These are phyloP conservation scores for Microcyclospora tardicrescens DNA, from an alignment of 2,329 filamentous ascomycete species.

Conservation along the genomic window DNA sequence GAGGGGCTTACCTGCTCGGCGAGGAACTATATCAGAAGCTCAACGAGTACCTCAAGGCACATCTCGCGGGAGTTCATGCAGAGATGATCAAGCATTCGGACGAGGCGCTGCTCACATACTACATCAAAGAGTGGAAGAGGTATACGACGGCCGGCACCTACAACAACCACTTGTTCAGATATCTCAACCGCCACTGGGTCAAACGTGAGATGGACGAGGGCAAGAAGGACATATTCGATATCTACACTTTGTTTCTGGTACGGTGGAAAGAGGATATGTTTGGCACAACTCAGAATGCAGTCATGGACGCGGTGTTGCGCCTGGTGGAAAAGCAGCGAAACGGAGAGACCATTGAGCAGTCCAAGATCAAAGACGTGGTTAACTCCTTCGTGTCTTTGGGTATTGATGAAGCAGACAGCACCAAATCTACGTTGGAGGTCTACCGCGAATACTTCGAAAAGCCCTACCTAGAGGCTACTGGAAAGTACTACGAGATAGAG, in stretches of 20 bases:
- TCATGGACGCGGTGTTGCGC: slow-evolving; percentile 90
- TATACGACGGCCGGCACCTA: slow-evolving; percentile 95
- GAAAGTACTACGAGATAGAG: slow-evolving; percentile 76
- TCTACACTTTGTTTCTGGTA: slow-evolving; percentile 91
- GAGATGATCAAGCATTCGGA: slow-evolving; percentile 71
- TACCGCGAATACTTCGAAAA: slow-evolving; percentile 87
- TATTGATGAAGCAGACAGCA: slow-evolving; percentile 81
- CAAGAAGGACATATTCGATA: slow-evolving; percentile 95
- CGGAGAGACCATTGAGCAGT: slow-evolving; percentile 93
- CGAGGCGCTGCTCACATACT: slow-evolving; percentile 80
- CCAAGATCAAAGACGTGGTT: slow-evolving; percentile 92
- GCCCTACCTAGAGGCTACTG: slow-evolving; percentile 78
- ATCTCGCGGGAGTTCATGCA: slow-evolving; percentile 58
- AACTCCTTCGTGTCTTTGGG: slow-evolving; percentile 91
- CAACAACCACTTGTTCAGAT: slow-evolving; percentile 92
- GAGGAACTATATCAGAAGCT: slow-evolving; percentile 93
- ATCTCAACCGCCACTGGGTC: slow-evolving; percentile 96
- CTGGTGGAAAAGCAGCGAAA: slow-evolving; percentile 95
- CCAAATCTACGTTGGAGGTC: slow-evolving; percentile 88
- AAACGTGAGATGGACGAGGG: slow-evolving; percentile 98
- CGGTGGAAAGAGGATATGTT: slow-evolving; percentile 94
- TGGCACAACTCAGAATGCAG: slow-evolving; percentile 64
- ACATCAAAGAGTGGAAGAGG: slow-evolving; percentile 91
- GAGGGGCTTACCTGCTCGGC: slow-evolving; percentile 82
- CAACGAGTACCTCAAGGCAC: slow-evolving; percentile 67